phyloP scores from a whole-genome alignment of 2,329 filamentous ascomycete genomes.

The Zelopaecilomyces penicillatus region DNA sequence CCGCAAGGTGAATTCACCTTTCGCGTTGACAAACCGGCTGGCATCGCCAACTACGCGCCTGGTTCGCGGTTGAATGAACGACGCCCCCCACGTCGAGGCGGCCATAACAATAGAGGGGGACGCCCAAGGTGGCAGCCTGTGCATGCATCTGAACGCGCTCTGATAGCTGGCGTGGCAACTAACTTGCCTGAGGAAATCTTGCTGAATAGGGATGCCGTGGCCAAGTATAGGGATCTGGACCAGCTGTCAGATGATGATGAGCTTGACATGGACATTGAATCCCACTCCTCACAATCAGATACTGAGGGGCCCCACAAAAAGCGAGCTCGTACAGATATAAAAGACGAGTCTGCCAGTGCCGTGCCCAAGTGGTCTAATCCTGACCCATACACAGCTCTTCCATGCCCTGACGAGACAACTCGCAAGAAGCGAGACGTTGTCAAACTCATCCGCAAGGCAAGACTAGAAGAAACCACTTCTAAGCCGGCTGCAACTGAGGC shows the following conservation, averaged over 20 bases:
- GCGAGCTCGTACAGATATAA: constrained; percentile 19
- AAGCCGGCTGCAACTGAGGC: constrained; percentile 47
- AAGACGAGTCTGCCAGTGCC: constrained; percentile 30
- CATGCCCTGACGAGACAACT: constrained; percentile 64
- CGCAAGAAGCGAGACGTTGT: constrained; percentile 81
- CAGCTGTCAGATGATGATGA: constrained; percentile 56
- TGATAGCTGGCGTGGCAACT: constrained; percentile 37
- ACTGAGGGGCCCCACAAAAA: constrained; percentile 34
- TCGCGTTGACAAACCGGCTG: constrained; percentile 42
- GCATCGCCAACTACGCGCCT: constrained; percentile 30
- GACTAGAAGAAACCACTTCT: constrained; percentile 48
- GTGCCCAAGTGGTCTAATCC: constrained; percentile 89
- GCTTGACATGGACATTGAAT: constrained; percentile 55
- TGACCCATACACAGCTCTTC: constrained; percentile 83
- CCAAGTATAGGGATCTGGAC: constrained; percentile 46
- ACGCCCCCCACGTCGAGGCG: constrained; percentile 15
- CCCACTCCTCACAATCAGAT: constrained; percentile 17
- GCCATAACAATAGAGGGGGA: constrained; percentile 17
- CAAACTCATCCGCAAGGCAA: constrained; percentile 83
- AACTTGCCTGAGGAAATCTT: constrained; percentile 37
- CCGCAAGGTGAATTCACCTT: constrained; percentile 49
- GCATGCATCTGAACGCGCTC: constrained; percentile 38
- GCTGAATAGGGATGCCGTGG: constrained; percentile 31
- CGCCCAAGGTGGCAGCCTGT: constrained; percentile 27
- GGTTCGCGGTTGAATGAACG: constrained; percentile 12